Conservation (phyloP, 495 filamentous ascomycete genomes). For the Pseudoneurospora amorphoporcata region DNA sequence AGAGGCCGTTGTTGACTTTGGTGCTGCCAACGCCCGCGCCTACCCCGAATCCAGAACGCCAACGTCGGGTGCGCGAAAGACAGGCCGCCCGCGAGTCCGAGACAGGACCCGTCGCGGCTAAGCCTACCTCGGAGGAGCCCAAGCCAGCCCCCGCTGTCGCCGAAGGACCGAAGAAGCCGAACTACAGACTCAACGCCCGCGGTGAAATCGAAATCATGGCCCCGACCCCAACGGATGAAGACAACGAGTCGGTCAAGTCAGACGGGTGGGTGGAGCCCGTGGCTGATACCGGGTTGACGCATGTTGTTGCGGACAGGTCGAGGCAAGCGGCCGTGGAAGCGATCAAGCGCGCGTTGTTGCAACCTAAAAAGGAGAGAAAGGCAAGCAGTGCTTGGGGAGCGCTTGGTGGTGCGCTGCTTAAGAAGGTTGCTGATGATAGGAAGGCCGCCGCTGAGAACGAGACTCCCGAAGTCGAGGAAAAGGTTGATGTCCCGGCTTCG, state of each 20-base stretch:
- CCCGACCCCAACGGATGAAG: background rate
- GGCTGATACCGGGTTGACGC: background rate
- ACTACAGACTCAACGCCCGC: slow-evolving; percentile 4
- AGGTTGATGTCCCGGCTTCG: slow-evolving; percentile 1
- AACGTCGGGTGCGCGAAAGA: slow-evolving; percentile 12
- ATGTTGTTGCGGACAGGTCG: slow-evolving; percentile 1
- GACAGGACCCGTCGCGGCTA: background rate
- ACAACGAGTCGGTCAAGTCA: background rate
- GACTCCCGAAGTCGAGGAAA: no score
- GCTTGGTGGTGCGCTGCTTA: background rate
- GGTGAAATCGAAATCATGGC: slow-evolving; percentile 1
- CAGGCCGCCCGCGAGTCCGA: background rate
- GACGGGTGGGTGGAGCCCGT: background rate
- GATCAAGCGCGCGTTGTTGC: background rate
- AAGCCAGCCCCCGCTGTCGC: background rate
- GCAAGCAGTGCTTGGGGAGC: background rate
- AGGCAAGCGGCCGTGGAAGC: slow-evolving; percentile 1
- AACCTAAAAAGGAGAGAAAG: background rate
- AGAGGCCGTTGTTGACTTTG: slow-evolving; percentile 41
- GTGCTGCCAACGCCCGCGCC: slow-evolving; percentile 40
- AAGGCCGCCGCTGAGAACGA: background rate
- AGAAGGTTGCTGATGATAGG: background rate
- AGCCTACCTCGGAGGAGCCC: background rate
- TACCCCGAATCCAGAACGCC: slow-evolving; percentile 32
- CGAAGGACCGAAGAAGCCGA: background rate